Conservation (phyloP, 2,329 filamentous ascomycete species). For the Dothideomycetes sp. region DNA sequence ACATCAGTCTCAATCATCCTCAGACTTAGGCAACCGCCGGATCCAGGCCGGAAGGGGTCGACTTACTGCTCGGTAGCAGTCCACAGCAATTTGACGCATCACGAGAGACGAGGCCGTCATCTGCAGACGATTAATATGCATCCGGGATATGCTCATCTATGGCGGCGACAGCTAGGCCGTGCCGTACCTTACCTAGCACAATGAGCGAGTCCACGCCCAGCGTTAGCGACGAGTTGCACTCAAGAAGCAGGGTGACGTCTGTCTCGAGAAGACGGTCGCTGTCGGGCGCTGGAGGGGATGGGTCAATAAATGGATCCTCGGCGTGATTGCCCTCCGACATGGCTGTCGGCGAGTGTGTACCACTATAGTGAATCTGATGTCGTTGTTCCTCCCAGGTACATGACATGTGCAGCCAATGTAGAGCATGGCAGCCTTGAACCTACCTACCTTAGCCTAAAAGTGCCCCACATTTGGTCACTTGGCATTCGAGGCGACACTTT, state of each 20-base stretch:
- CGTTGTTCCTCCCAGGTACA: too few relatives aligned
- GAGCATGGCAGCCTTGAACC: too few relatives aligned
- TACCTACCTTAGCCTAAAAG: too few relatives aligned
- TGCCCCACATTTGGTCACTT: too few relatives aligned
- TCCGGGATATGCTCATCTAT: too few relatives aligned
- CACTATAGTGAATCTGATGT: neutral
- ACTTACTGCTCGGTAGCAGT: conserved; percentile 39
- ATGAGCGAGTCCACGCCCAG: conserved; percentile 50
- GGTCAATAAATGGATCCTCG: conserved; percentile 11
- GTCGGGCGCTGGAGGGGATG: conserved; percentile 3
- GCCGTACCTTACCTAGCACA: conserved; percentile 49
- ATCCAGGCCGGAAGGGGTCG: neutral
- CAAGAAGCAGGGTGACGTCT: conserved; percentile 35
- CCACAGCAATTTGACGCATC: conserved; percentile 45
- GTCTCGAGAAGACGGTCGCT: conserved; percentile 1
- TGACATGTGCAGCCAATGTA: too few relatives aligned
- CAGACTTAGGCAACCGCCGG: conserved; percentile 5
- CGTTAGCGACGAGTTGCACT: conserved; percentile 48
- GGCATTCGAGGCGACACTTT: too few relatives aligned
- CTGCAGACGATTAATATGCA: conserved; percentile 22
- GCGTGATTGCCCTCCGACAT: conserved; percentile 5
- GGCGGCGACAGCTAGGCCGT: too few relatives aligned
- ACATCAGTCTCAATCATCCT: too few relatives aligned
- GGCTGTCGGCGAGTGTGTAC: neutral
- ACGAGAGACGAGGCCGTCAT: conserved; percentile 42